A percentile compares a stretch with the other conserved stretches of the same genome.
phyloP scores from a whole-genome alignment of 768 basidiomycete species.

The Hypholoma fasciculare region DNA sequence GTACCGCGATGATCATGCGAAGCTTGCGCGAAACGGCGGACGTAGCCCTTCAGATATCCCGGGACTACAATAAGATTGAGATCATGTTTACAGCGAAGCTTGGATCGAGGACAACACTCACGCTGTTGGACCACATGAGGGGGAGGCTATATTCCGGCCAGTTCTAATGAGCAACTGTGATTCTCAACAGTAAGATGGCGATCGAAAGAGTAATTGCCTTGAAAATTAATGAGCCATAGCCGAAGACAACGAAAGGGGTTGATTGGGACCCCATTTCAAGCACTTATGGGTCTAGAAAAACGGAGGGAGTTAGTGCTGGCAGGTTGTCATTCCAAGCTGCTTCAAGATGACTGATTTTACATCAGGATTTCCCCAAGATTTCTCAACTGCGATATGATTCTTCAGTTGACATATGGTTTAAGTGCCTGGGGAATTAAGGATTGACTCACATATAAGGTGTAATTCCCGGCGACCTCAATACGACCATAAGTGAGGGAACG shows the following conservation, averaged over 20 bases:
- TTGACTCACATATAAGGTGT: too few species aligned
- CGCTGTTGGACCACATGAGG: constrained; percentile 75
- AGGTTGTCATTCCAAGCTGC: too few species aligned
- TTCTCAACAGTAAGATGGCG: background rate
- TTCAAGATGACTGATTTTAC: too few species aligned
- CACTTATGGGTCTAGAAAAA: too few species aligned
- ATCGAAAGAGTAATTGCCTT: constrained; percentile 49
- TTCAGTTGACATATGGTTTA: too few species aligned
- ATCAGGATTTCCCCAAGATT: too few species aligned
- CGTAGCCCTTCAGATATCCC: constrained; percentile 89
- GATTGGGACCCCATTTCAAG: background rate
- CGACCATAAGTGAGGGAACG: too few species aligned
- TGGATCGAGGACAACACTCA: constrained; percentile 19
- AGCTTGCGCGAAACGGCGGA: constrained; percentile 86
- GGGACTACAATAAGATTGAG: constrained; percentile 41
- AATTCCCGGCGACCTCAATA: too few species aligned
- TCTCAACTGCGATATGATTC: too few species aligned
- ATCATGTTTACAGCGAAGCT: background rate
- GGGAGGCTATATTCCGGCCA: constrained; percentile 57
- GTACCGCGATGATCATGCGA: constrained; percentile 95
- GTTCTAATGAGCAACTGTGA: too few species aligned
- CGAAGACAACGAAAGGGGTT: constrained; percentile 75
- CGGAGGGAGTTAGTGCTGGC: too few species aligned
- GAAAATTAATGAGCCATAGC: constrained; percentile 92
- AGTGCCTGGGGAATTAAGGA: too few species aligned